phyloP scores from a whole-genome alignment of 495 filamentous ascomycete species.

The Thozetella sp. region DNA sequence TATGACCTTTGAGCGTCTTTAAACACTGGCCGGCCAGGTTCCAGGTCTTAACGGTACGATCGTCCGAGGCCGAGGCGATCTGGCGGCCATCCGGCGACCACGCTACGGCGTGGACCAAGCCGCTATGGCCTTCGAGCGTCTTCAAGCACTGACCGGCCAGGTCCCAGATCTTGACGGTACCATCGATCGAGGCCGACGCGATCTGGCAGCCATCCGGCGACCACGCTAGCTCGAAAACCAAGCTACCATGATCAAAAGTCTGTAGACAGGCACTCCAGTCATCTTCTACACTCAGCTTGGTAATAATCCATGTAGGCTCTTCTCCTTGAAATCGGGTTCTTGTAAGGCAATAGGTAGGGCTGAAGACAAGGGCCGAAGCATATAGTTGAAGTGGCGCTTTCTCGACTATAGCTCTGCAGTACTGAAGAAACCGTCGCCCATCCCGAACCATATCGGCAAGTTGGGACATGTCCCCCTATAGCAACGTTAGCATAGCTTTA shows the following conservation, averaged over 20 bases:
- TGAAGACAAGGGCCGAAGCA: not conserved
- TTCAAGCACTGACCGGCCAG: not conserved
- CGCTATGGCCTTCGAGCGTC: not conserved
- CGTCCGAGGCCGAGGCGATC: not conserved
- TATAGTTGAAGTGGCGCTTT: not conserved
- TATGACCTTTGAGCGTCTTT: constrained; percentile 4
- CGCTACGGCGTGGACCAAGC: not conserved
- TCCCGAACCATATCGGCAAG: not conserved
- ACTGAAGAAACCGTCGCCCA: not conserved
- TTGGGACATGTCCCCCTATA: not conserved
- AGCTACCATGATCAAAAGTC: constrained; percentile 12
- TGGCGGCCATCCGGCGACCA: not conserved
- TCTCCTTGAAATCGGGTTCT: constrained; percentile 4
- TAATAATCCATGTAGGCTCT: constrained; percentile 10
- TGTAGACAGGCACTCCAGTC: constrained; percentile 11
- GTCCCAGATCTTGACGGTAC: constrained; percentile 14
- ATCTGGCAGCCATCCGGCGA: constrained; percentile 10
- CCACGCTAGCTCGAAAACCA: constrained; percentile 9
- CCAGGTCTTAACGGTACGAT: not conserved
- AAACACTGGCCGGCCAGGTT: not conserved
- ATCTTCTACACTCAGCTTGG: not conserved
- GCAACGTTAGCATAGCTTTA: not conserved
- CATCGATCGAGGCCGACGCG: constrained; percentile 12
- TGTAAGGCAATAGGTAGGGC: not conserved
- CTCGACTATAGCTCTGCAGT: not conserved